A percentile compares a stretch with the other conserved stretches of the same genome.
Conservation (phyloP, 176 grass and related monocot species). For the Musa acuminata region DNA sequence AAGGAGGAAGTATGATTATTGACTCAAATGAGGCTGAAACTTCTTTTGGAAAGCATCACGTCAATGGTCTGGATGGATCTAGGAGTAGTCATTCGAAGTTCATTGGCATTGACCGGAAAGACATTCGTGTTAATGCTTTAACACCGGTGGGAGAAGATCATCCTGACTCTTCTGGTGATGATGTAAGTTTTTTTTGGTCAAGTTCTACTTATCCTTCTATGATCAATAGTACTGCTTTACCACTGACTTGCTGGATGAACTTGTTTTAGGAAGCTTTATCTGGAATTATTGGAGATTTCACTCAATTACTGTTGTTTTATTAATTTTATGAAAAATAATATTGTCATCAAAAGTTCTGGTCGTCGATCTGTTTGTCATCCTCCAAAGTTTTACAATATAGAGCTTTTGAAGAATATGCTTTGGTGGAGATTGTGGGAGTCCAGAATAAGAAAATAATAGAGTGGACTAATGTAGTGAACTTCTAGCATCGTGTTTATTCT, state of each 20-base stretch:
- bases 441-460: no score
- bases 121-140: slow-evolving; percentile 39
- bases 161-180: slow-evolving; percentile 31
- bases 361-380: background rate
- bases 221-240: background rate
- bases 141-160: slow-evolving; percentile 40
- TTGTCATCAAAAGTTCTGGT: background rate
- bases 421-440: background rate
- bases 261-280: no score
- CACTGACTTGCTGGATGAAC: no score
- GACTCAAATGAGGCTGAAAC: slow-evolving; percentile 60
- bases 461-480: background rate
- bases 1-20: slow-evolving; percentile 76
- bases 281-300: background rate
- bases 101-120: slow-evolving; percentile 28
- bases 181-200: slow-evolving; percentile 47
- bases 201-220: slow-evolving; percentile 12
- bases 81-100: slow-evolving; percentile 42
- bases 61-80: slow-evolving; percentile 51
- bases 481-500: background rate
- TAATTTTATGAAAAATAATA: background rate
- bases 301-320: background rate
- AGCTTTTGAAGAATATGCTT: background rate
- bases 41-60: slow-evolving; percentile 40
- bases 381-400: background rate